phyloP scores from a whole-genome alignment of 2,329 filamentous ascomycete genomes.

The Trichoderma cornu-damae region DNA sequence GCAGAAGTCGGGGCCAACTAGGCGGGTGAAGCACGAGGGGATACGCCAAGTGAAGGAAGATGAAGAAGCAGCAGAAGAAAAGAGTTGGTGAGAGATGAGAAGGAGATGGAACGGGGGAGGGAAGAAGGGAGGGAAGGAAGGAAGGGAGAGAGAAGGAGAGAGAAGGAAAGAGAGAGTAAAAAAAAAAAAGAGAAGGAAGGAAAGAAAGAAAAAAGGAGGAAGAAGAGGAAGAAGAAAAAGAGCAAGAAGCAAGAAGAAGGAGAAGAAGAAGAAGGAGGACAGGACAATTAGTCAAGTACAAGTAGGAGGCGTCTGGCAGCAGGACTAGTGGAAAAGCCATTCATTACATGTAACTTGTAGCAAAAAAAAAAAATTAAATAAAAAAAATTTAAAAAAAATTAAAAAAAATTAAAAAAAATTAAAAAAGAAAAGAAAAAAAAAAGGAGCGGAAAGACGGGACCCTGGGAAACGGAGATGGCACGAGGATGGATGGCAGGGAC shows the following conservation, averaged over 20 bases:
- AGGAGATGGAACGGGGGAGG: too few relatives aligned
- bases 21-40: background rate
- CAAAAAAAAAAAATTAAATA: too few relatives aligned
- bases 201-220: background rate
- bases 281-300: constrained; percentile 16
- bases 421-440: too few relatives aligned
- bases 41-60: constrained; percentile 13
- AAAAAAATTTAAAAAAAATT: too few relatives aligned
- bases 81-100: background rate
- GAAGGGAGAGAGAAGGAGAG: background rate
- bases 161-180: constrained; percentile 14
- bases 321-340: constrained; percentile 14
- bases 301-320: constrained; percentile 17
- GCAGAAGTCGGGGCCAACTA: background rate
- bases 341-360: too few relatives aligned
- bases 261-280: constrained; percentile 1
- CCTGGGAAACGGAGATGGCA: constrained; percentile 19
- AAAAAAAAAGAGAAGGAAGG: constrained; percentile 5
- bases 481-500: constrained; percentile 23
- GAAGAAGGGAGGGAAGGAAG: background rate
- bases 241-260: constrained; percentile 18
- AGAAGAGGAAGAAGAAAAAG: constrained; percentile 7
- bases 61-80: background rate
- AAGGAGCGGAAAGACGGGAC: constrained; percentile 18
- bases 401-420: too few relatives aligned